Percentiles rank a stretch among this genome's conserved stretches.
These are phyloP conservation scores for Aspergillus melleus DNA, from an alignment of 2,329 filamentous ascomycete species.

Conservation along the genomic window DNA sequence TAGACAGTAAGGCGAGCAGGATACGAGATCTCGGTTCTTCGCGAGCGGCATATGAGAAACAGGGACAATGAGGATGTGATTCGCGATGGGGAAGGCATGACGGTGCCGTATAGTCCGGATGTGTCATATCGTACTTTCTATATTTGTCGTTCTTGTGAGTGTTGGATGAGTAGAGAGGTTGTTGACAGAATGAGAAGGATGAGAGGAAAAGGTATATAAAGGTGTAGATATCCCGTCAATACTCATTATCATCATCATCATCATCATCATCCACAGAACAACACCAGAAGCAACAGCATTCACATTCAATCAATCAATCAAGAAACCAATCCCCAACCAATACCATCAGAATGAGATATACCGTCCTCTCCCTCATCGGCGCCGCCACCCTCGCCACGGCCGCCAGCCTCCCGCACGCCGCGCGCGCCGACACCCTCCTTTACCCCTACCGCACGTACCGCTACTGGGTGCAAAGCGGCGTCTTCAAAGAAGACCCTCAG, in stretches of 20 bases:
- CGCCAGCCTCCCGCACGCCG: no score
- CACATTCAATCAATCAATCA: neutral
- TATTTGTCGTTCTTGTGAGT: neutral
- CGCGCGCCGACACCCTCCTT: conserved; percentile 8
- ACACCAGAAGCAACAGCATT: neutral
- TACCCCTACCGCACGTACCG: conserved; percentile 24
- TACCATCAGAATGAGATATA: neutral
- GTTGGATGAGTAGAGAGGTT: neutral
- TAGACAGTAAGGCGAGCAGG: neutral
- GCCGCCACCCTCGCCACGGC: neutral
- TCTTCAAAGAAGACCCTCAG: conserved; percentile 21
- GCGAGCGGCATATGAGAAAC: neutral
- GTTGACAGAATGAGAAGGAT: no score
- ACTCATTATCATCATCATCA: no score
- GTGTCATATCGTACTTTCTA: neutral
- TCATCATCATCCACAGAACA: neutral
- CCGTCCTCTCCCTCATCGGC: neutral
- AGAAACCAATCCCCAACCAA: neutral
- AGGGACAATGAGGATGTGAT: neutral
- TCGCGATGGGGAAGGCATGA: neutral
- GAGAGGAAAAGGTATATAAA: neutral
- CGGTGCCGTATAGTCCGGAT: no score
- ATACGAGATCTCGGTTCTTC: neutral
- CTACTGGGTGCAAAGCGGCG: conserved; percentile 22
- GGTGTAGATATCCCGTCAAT: neutral